Conservation (phyloP, 2,329 filamentous ascomycete species). For the Claviceps sp. region DNA sequence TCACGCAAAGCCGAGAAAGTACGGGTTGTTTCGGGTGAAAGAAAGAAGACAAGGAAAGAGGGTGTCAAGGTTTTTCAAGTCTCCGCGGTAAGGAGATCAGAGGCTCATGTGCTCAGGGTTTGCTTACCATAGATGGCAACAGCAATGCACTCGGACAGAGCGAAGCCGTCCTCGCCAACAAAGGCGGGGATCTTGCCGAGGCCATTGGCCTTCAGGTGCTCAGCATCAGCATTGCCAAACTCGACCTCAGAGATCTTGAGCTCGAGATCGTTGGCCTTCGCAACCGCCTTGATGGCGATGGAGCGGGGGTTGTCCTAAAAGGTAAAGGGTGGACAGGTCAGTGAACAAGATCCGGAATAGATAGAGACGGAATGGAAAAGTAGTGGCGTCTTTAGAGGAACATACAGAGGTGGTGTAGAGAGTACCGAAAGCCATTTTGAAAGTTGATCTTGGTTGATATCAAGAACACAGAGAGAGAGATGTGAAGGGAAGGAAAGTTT, state of each 20-base stretch:
- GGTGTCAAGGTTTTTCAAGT: not conserved
- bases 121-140: slow-evolving; percentile 91
- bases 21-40: not conserved
- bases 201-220: slow-evolving; percentile 76
- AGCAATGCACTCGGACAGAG: slow-evolving; percentile 79
- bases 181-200: slow-evolving; percentile 91
- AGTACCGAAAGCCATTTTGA: slow-evolving; percentile 93
- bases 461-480: slow-evolving; percentile 1
- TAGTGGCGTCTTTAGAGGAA: not conserved
- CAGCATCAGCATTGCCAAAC: slow-evolving; percentile 49
- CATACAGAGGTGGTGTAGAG: slow-evolving; percentile 77
- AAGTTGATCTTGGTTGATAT: slow-evolving; percentile 13
- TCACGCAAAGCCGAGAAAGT: slow-evolving; percentile 26
- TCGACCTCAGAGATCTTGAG: slow-evolving; percentile 69
- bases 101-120: not conserved
- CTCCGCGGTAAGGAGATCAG: not conserved
- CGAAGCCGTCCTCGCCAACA: slow-evolving; percentile 80
- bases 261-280: slow-evolving; percentile 94
- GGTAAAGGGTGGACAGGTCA: not conserved
- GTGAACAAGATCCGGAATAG: not conserved
- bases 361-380: slow-evolving; percentile 2
- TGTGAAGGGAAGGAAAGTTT: slow-evolving; percentile 9
- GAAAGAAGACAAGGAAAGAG: not conserved
- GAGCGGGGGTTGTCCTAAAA: slow-evolving; percentile 75
- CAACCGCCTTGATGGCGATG: slow-evolving; percentile 78